Evolutionary conservation across 441 rosid genomes (phyloP).

Genomic region (Jatropha multifida): DNA sequence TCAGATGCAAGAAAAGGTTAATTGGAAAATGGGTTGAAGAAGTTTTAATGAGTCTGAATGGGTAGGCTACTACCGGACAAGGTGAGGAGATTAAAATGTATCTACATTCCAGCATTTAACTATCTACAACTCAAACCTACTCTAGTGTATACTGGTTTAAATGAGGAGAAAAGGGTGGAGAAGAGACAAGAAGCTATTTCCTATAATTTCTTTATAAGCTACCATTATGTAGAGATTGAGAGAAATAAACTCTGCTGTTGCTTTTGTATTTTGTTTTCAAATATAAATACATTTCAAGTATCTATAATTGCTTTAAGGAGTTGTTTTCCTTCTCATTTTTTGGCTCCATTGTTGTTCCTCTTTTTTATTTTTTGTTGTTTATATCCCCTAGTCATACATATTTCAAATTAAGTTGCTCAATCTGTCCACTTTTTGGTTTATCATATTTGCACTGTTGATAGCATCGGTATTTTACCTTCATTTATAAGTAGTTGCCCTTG

Average conservation of each 20-base stretch:
- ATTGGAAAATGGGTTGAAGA: no score
- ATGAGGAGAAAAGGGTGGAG: no score
- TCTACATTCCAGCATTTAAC: no score
- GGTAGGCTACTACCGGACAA: no score
- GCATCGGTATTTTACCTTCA: not conserved
- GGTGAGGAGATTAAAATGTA: no score
- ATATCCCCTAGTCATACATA: not conserved
- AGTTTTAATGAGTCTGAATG: no score
- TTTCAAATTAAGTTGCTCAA: not conserved
- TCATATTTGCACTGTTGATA: not conserved
- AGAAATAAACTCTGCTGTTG: not conserved
- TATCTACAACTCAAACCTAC: no score
- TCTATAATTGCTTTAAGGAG: not conserved
- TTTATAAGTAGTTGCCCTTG: not conserved
- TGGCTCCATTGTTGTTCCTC: not conserved
- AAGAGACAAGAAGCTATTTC: no score
- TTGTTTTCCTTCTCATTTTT: not conserved
- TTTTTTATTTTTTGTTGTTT: not conserved
- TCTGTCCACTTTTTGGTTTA: not conserved
- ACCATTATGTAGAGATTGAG: not conserved
- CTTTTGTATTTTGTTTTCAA: not conserved
- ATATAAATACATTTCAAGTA: not conserved
- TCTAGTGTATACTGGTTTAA: no score
- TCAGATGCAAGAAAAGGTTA: no score
- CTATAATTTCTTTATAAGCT: no score